A percentile compares a stretch with the other conserved stretches of the same genome.
phyloP scores from a whole-genome alignment of 1,139 yeast species.

The Pichia sp. region DNA sequence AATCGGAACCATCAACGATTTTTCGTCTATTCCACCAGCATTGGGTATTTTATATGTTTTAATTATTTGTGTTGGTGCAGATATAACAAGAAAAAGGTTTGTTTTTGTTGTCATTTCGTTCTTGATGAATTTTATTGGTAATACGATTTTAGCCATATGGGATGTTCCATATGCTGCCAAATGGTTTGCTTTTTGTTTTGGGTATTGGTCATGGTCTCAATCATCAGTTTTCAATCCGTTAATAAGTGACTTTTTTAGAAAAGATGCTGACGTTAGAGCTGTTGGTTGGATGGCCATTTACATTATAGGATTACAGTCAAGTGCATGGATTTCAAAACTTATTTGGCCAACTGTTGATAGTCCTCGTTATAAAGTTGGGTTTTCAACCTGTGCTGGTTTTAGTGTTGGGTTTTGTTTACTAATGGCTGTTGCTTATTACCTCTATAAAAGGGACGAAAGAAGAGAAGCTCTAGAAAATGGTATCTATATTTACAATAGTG shows the following conservation, averaged over 20 bases:
- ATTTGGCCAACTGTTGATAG: conserved; percentile 50
- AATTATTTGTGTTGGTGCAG: conserved; percentile 41
- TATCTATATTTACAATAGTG: conserved; percentile 42
- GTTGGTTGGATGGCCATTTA: conserved; percentile 41
- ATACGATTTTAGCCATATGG: conserved; percentile 42
- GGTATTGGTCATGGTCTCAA: conserved; percentile 44
- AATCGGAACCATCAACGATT: conserved; percentile 35
- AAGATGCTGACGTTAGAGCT: conserved; percentile 39
- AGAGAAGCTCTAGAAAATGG: conserved; percentile 47
- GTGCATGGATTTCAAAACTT: conserved; percentile 38
- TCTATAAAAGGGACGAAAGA: conserved; percentile 54
- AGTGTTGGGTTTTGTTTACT: conserved; percentile 19
- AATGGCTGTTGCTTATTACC: conserved; percentile 41
- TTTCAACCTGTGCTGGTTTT: conserved; percentile 30
- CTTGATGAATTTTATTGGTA: conserved; percentile 32
- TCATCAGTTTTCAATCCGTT: conserved; percentile 39
- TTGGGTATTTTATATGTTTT: conserved; percentile 44
- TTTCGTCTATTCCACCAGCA: conserved; percentile 44
- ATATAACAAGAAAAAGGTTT: conserved; percentile 42
- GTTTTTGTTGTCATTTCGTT: conserved; percentile 40
- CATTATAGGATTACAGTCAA: conserved; percentile 37
- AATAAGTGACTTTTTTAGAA: conserved; percentile 41
- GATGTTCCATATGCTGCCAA: conserved; percentile 39
- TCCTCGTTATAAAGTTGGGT: conserved; percentile 47
- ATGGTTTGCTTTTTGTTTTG: conserved; percentile 44